Base-by-base conservation (phyloP, 306 rosid genomes). In the Trichosanthes cucumerina region DNA sequence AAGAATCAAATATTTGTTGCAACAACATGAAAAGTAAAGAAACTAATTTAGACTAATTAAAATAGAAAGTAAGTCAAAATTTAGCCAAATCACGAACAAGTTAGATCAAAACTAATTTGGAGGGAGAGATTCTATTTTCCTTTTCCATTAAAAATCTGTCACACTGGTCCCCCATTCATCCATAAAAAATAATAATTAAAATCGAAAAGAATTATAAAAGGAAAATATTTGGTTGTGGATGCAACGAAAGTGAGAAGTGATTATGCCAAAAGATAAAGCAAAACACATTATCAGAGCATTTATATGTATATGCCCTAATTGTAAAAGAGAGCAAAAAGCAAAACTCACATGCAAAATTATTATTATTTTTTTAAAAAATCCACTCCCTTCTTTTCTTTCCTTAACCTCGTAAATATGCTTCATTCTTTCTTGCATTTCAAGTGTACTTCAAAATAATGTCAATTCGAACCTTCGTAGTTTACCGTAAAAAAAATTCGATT, bases 191-290 rank as follows among this genome's bases (percentile, higher is more conserved):
- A 3, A 71, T 18, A 50, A 50, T 1, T 50, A 50, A 70, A 70
- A 12, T 44, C 2, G n/a, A 26, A 14, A 43, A 41, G 5, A 70
- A 43, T 14, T 47, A 0, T 7, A 26, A 46, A 47, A 18, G 43
- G n/a, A 16, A 47, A 26, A 73, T 73, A 39, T 49, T 28, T 47
- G 78, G 62, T 18, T 49, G 60, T 49, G 62, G 4, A 24, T 47
- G 77, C 41, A 47, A 19, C 41, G 23, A 73, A 74, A 50, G 78
- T 18, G 62, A 74, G 62, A 74, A 74, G 62, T 74, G 62, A 74
- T n/a, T n/a, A n/a, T 74, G 78, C 78, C 78, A 74, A 74, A 50
- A 50, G 60, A 46, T 74, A 50, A 50, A 74, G 78, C 58, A 71
- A 71, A 71, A 14, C 38, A 71, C 76, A 71, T 23, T 43, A 43